Percentiles rank a stretch among this genome's conserved stretches.
phyloP scores from a whole-genome alignment of 371 early-diverging fungal genomes.

The Apophysomyces variabilis region DNA sequence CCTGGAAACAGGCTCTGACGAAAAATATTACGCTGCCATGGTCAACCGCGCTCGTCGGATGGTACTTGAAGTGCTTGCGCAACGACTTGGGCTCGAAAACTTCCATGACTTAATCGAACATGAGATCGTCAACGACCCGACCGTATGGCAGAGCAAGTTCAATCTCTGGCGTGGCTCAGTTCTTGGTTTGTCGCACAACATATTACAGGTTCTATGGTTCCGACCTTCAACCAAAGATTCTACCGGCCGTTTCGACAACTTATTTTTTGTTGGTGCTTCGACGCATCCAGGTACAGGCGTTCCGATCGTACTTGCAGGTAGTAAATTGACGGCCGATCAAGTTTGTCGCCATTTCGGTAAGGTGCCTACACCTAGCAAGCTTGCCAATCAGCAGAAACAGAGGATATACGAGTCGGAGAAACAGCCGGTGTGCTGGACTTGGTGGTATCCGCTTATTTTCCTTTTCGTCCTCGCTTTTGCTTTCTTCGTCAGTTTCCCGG shows the following conservation, averaged over 20 bases:
- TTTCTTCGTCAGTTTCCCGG: constrained; percentile 38
- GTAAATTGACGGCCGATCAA: constrained; percentile 58
- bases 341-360: constrained; percentile 42
- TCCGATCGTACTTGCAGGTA: constrained; percentile 66
- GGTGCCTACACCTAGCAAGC: constrained; percentile 25
- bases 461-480: constrained; percentile 26
- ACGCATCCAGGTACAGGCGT: constrained; percentile 76
- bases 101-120: constrained; percentile 52
- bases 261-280: constrained; percentile 70
- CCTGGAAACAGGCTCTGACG: constrained; percentile 11
- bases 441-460: constrained; percentile 16
- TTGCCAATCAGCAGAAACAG: constrained; percentile 7
- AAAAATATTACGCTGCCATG: constrained; percentile 38
- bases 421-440: not conserved
- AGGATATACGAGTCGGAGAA: not conserved
- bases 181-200: constrained; percentile 62
- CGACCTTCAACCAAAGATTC: constrained; percentile 63
- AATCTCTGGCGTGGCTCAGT: constrained; percentile 66
- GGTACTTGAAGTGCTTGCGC: constrained; percentile 49
- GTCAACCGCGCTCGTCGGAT: constrained; percentile 49
- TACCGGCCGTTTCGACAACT: constrained; percentile 52
- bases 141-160: constrained; percentile 63
- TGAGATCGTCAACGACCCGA: constrained; percentile 64
- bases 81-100: constrained; percentile 40
- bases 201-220: constrained; percentile 65